Percentiles rank a stretch among this genome's conserved stretches.
Conservation (phyloP, 108 stramenopile species). For the Nitzschia inconspicua region DNA sequence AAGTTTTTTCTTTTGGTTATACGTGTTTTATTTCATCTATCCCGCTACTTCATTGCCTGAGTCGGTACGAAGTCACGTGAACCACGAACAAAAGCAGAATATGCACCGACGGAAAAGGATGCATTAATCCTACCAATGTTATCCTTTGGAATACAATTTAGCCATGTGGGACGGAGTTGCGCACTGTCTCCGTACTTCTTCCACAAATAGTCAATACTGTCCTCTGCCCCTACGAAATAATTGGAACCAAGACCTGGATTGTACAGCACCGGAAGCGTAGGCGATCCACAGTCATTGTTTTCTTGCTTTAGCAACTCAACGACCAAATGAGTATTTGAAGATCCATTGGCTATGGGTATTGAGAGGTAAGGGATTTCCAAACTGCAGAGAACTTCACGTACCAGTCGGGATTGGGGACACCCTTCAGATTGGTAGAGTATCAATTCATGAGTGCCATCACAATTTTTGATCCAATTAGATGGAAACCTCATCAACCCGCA, state of each 20-base stretch:
- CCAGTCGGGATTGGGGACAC: slow-evolving; percentile 26
- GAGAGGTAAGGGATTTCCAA: slow-evolving; percentile 20
- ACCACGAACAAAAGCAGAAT: slow-evolving; percentile 18
- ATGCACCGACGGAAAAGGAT: slow-evolving; percentile 8
- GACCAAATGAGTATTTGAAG: neutral
- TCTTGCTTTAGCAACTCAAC: neutral
- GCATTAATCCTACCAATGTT: neutral
- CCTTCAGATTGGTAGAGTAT: slow-evolving; percentile 28
- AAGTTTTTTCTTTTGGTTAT: too few species aligned
- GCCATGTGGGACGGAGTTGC: slow-evolving; percentile 1
- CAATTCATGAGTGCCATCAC: neutral
- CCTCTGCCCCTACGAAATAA: neutral
- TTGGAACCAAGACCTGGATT: neutral
- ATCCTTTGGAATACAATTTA: slow-evolving; percentile 7
- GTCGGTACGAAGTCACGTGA: slow-evolving; percentile 15
- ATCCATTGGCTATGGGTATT: slow-evolving; percentile 12
- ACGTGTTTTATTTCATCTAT: too few species aligned
- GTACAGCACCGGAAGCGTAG: neutral
- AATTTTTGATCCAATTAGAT: neutral
- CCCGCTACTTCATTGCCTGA: slow-evolving; percentile 5
- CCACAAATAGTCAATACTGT: slow-evolving; percentile 6
- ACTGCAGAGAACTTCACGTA: slow-evolving; percentile 18
- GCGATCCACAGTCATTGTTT: neutral
- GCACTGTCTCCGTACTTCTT: neutral
- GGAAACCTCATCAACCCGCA: slow-evolving; percentile 16